phyloP scores from a whole-genome alignment of 768 basidiomycete genomes.

The Porpolomopsis calyptriformis region DNA sequence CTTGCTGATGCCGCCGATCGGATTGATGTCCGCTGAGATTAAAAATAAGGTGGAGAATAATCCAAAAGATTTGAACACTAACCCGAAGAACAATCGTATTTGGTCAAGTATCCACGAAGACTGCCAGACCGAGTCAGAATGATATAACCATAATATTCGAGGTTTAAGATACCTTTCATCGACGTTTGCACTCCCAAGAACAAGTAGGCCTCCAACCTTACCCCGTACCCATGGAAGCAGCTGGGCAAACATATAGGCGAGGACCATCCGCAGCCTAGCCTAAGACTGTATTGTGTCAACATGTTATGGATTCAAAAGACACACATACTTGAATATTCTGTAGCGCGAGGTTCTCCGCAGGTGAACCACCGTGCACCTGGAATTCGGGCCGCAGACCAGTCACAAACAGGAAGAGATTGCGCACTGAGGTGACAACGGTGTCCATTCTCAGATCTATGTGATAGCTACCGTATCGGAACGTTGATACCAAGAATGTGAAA shows the following conservation, averaged over 20 bases:
- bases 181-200: conserved; percentile 96
- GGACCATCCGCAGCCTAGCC: conserved; percentile 90
- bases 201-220: conserved; percentile 73
- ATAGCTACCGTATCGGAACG: conserved; percentile 43
- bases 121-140: conserved; percentile 29
- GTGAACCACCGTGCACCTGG: conserved; percentile 75
- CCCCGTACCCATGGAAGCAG: conserved; percentile 88
- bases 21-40: conserved; percentile 82
- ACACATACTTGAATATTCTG: conserved; percentile 83
- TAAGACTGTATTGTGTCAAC: conserved; percentile 18
- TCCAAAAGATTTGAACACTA: conserved; percentile 7
- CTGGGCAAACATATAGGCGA: conserved; percentile 92
- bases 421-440: conserved; percentile 71
- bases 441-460: conserved; percentile 97
- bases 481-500: neutral
- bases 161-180: conserved; percentile 70
- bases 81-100: conserved; percentile 95
- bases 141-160: neutral
- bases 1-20: conserved; percentile 96
- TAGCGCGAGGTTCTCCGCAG: conserved; percentile 87
- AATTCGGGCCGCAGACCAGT: conserved; percentile 58
- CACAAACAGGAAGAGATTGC: conserved; percentile 72
- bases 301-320: neutral
- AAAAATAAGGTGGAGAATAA: conserved; percentile 1
- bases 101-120: conserved; percentile 91